Evolutionary conservation across 2,329 filamentous ascomycete genomes (phyloP).

Genomic region (Thermoascus crustaceus): DNA sequence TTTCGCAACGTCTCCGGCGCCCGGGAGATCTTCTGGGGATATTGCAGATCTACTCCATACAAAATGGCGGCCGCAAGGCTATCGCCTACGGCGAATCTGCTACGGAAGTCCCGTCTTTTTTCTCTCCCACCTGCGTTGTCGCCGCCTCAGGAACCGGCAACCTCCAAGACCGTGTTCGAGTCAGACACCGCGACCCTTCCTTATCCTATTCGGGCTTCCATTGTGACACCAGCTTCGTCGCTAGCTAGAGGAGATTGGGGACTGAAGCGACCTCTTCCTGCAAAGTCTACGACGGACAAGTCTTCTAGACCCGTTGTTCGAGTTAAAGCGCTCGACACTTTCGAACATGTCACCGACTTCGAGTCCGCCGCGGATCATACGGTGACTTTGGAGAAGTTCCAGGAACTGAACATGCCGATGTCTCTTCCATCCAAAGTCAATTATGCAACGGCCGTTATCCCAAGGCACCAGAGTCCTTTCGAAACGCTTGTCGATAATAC

Average conservation of each 20-base stretch:
- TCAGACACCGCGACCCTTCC: conserved; percentile 65
- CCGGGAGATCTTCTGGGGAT: conserved; percentile 9
- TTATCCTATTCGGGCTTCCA: conserved; percentile 74
- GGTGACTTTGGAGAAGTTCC: conserved; percentile 74
- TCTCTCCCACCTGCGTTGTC: conserved; percentile 71
- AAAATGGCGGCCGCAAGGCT: conserved; percentile 38
- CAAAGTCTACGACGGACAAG: conserved; percentile 63
- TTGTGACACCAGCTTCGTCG: conserved; percentile 67
- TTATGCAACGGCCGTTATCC: conserved; percentile 20
- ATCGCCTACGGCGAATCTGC: conserved; percentile 58
- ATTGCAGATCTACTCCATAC: conserved; percentile 16
- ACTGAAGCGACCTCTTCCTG: conserved; percentile 73
- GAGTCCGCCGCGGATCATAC: conserved; percentile 73
- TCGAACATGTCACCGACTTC: conserved; percentile 85
- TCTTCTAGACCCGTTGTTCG: conserved; percentile 65
- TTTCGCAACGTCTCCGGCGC: conserved; percentile 18
- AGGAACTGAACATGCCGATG: conserved; percentile 69
- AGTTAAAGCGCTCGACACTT: conserved; percentile 70
- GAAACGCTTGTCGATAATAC: conserved; percentile 40
- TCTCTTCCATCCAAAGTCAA: conserved; percentile 39
- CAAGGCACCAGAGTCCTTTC: conserved; percentile 32
- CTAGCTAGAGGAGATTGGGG: conserved; percentile 82
- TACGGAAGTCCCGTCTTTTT: conserved; percentile 84
- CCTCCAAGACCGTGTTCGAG: conserved; percentile 39
- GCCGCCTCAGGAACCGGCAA: conserved; percentile 46